Conservation (phyloP, 73 alveolate genomes). For the Paramecium sonneborni region DNA sequence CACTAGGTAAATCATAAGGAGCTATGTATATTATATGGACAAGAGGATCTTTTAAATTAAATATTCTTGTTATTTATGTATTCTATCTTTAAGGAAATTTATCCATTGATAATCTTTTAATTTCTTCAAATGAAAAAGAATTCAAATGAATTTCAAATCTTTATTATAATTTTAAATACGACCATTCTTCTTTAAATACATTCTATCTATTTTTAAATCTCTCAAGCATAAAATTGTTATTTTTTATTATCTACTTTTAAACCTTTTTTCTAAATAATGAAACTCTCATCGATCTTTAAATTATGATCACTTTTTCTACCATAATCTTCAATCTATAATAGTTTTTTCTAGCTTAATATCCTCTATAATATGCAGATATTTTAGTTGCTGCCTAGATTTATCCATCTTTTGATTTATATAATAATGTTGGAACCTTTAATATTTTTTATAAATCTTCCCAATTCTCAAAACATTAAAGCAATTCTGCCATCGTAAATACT, state of each 20-base stretch:
- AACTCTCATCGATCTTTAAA: neutral
- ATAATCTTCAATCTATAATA: neutral
- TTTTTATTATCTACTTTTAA: neutral
- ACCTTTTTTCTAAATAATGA: constrained; percentile 3
- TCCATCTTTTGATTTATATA: constrained; percentile 15
- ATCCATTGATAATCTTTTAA: constrained; percentile 7
- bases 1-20: constrained; percentile 70
- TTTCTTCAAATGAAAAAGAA: constrained; percentile 40
- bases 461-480: constrained; percentile 11
- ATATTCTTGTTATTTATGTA: constrained; percentile 80
- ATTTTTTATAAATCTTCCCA: neutral
- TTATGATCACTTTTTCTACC: constrained; percentile 33
- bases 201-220: constrained; percentile 41
- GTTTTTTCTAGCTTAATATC: neutral
- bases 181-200: constrained; percentile 31
- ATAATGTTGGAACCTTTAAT: neutral
- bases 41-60: constrained; percentile 89
- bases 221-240: constrained; percentile 9
- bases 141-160: constrained; percentile 32
- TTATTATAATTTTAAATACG: neutral
- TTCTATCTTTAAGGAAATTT: neutral
- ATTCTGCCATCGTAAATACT: constrained; percentile 8
- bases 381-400: neutral
- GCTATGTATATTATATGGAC: constrained; percentile 89
- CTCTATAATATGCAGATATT: neutral